Base-by-base conservation (phyloP, 768 basidiomycete species). In the Ramaria sp. region DNA sequence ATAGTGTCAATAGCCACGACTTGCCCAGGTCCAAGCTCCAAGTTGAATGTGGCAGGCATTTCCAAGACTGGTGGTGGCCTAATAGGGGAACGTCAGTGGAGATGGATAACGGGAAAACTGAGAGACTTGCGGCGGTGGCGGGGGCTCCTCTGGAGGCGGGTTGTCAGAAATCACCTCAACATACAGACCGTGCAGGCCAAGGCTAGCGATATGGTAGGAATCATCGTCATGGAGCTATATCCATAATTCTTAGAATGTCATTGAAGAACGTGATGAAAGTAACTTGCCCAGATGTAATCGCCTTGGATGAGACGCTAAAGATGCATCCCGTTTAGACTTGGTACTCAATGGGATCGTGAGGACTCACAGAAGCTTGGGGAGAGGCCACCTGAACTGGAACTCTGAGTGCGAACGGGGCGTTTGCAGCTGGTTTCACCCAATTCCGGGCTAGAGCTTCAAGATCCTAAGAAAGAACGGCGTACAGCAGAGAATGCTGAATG, bases 381-480 rank as follows among this genome's bases (percentile, higher is more conserved):
- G 89, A 89, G 1, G 87, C 90, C 70, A 79, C 91, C 69, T 92
- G 90, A n/a, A 88, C 84, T 1, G 90, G 90, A 0, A 91, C 81
- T 24, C 90, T 86, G 57, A 92, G 71, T 60, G 77, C 76, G 73
- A 91, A 88, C 46, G 77, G 69, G 41, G 80, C 84, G 67, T 86
- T 87, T 53, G 88, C 86, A 15, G 90, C 88, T 12, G 89, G 88
- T 64, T 88, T 90, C 24, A 84, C 81, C 90, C 90, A 92, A 57
- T 90, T 87, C 65, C 86, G 76, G 11, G 88, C 90, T 48, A 86
- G 77, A 27, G 77, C 79, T 62, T 89, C 87, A 22, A 91, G 80
- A 70, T 92, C 90, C 90, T 92, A 55, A 15, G 57, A 17, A 55
- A 30, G 38, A 59, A 22, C 7, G 30, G 65, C 41, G 54, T 54